Evolutionary conservation across 2,329 filamentous ascomycete genomes (phyloP), one percentile per base, ranked within the genome.

Genomic region (Ceratocystis huliohia): DNA sequence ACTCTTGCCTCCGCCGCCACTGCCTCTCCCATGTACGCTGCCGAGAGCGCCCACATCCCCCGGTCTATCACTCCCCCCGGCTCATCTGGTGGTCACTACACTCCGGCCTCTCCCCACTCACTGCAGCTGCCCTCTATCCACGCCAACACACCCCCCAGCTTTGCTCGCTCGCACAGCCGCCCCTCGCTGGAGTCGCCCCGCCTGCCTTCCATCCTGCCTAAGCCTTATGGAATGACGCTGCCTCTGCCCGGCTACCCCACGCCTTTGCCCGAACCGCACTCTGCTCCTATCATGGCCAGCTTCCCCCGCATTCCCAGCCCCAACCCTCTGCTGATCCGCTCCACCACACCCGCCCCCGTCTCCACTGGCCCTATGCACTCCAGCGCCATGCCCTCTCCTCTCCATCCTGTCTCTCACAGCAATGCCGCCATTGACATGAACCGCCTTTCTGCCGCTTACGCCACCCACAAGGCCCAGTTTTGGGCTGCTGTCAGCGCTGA

Each of bases 401-500:
- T 74, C 69, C 72, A 72, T 15, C 71, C 75, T 59, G 17, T 57
- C 22, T 30, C 53, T 7, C 70, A 74, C 69, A 73, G 78, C 68
- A 30, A 48, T n/a, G 41, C 22, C 13, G 56, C 57, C 5, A 80
- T 88, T 69, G 85, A 89, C 74, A 80, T 85, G 71, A 78, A 81
- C 33, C 86, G 87, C 61, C 84, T 93, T 28, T 82, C 84, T 61
- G 79, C 82, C 68, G 83, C 91, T 70, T 92, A 92, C 75, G 82
- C 85, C 64, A 78, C 82, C 6, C 88, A 90, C 75, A 84, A 87
- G 56, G 79, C 81, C 63, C 82, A 83, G 7, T 92, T 93, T 77
- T 93, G 89, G 88, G 79, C 82, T 44, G 80, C 82, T 61, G 82
- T 93, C 45, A 88, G 88, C 37, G 78, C 82, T 30, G 87, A 91